Base-by-base conservation (phyloP, 306 rosid genomes). In the Vicia villosa region DNA sequence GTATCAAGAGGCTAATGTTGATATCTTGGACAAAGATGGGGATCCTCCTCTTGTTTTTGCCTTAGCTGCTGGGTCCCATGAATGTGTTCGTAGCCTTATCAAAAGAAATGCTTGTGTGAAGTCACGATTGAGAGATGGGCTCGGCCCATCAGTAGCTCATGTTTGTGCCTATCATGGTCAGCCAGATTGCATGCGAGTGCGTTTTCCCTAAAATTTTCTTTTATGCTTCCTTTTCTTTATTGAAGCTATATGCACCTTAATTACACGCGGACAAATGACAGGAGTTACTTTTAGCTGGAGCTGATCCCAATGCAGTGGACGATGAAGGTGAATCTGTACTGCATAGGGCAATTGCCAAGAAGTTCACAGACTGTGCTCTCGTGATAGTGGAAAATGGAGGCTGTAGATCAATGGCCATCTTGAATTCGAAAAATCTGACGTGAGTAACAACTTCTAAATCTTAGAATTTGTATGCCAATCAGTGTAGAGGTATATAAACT, bases 31-130 rank as follows among this genome's bases (percentile, higher is more conserved):
- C 80, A 94, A 91, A 74, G 97, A 94, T 79, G 95, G 96, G 69
- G 99, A 94, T 84, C 97, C 99, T 72, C 99, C 99, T 10, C 92
- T 94, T 32, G 94, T 91, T 77, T 88, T 94, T 87, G 99, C 97
- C 14, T 83, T 91, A 60, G 99, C 96, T 60, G 99, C 99, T 76
- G 99, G 99, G 36, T 91, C 99, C 17, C 96, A 90, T 70, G 97
- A 87, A 74, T 94, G 99, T 73, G 94, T 94, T 69, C 73, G 79
- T 62, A 79, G 85, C 79, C 97, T 94, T 64, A 83, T 94, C 73
- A 70, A 67, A 55, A 83, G 92, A 81, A 96, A 93, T 68, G 97
- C 99, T 68, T 84, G 87, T 80, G 99, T 91, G 76, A 80, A 77
- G 78, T 88, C 97, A 51, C 79, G 90, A 67, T 84, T 91, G 83